Base-by-base conservation (phyloP, 768 basidiomycete species). In the Trichaptum fuscoviolaceum region DNA sequence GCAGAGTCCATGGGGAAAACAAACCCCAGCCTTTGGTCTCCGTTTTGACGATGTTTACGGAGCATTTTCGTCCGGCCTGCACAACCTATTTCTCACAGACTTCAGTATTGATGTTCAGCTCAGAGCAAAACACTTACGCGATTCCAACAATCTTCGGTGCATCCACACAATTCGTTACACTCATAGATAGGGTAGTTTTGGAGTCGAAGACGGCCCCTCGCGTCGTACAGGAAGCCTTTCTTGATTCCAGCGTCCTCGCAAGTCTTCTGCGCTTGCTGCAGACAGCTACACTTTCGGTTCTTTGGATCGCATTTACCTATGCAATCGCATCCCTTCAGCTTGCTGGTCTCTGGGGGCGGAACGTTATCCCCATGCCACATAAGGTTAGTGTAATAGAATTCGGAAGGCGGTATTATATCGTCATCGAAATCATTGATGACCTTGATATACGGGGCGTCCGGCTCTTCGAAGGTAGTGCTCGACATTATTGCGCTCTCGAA, bases 371-470 rank as follows among this genome's bases (percentile, higher is more conserved):
- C 85, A 67, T 88, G 87, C 83, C 91, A 90, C 81, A 95, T 86
- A 64, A 85, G 77, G 74, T 96, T 95, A 12, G 91, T 87, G 74
- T 96, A 96, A 67, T 88, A 81, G 71, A 95, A 97, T 71, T 96
- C 94, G 85, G 91, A 93, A 26, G 84, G 84, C 0, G 95, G 94
- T 24, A 88, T 84, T 10, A 85, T 80, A 67, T 90, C 89, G 9
- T 80, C 73, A 67, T 92, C 92, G 25, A 93, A 78, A 0, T 83
- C 75, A 71, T 95, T 94, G 63, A 85, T 73, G 26, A 96, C 82
- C 18, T 76, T 76, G 70, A 96, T 91, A 6, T 77, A 77, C 0
- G 91, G 92, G 1, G 91, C 88, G 59, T 84, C 72, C 0, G 85
- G 88, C 67, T 95, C 93, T 69, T 90, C 87, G 6, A 80, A 77